phyloP scores from a whole-genome alignment of 2,329 filamentous ascomycete species.

The Albophoma yamanashiensis region DNA sequence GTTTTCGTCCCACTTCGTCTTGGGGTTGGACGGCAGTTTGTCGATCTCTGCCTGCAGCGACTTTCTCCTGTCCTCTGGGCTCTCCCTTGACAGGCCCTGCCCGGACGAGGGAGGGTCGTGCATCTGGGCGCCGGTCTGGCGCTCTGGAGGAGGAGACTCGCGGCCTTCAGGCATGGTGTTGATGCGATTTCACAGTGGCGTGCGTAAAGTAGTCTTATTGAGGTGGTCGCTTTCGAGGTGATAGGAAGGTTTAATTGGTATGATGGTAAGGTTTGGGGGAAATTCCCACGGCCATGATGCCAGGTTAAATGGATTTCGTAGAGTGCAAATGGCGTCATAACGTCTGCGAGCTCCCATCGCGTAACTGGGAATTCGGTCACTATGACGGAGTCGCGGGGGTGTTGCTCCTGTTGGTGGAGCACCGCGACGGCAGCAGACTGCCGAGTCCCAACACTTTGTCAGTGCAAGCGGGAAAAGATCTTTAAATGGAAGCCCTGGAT shows the following conservation, averaged over 20 bases:
- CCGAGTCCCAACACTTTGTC: neutral
- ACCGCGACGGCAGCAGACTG: neutral
- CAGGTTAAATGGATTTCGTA: neutral
- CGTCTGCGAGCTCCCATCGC: neutral
- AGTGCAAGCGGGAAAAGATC: neutral
- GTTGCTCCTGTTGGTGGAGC: neutral
- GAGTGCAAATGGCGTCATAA: neutral
- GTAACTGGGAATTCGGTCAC: neutral
- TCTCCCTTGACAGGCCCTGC: conserved; percentile 37
- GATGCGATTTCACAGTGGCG: conserved; percentile 11
- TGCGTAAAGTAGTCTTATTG: neutral
- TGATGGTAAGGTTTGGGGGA: neutral
- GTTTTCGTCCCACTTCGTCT: conserved; percentile 49
- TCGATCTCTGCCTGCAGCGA: conserved; percentile 40
- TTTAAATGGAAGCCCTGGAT: neutral
- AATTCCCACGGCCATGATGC: neutral
- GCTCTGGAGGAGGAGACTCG: conserved; percentile 67
- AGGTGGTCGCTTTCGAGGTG: neutral
- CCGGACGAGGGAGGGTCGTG: conserved; percentile 46
- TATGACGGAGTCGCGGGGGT: neutral
- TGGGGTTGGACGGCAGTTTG: conserved; percentile 55
- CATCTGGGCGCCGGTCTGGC: conserved; percentile 54
- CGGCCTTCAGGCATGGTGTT: conserved; percentile 60
- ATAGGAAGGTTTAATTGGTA: neutral
- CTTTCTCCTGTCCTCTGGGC: conserved; percentile 41